These are phyloP conservation scores for Panellus pusillus DNA, from an alignment of 768 basidiomycete species.

Conservation along the genomic window DNA sequence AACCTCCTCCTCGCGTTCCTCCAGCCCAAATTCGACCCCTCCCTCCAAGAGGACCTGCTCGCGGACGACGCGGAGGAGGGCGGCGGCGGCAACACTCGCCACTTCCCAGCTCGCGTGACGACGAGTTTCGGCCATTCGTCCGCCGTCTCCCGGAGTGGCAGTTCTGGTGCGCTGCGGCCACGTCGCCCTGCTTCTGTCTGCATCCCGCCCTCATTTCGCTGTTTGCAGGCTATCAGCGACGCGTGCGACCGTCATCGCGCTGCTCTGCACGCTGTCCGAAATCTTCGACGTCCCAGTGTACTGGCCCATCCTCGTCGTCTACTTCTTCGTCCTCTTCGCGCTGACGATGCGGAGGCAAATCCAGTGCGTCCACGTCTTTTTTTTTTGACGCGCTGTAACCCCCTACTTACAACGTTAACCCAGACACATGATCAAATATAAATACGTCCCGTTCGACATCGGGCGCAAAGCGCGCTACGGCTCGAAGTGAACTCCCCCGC, in stretches of 20 bases:
- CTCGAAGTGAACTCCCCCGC: slow-evolving; percentile 50
- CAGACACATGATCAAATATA: slow-evolving; percentile 99
- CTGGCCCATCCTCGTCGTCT: slow-evolving; percentile 97
- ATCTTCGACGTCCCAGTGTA: slow-evolving; percentile 96
- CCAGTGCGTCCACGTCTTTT: slow-evolving; percentile 58
- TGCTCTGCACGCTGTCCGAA: slow-evolving; percentile 79
- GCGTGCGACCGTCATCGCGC: slow-evolving; percentile 79
- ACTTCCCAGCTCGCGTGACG: slow-evolving; percentile 73
- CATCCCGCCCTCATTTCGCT: neutral
- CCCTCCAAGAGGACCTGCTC: slow-evolving; percentile 87
- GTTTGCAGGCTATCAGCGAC: slow-evolving; percentile 81
- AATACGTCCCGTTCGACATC: slow-evolving; percentile 93
- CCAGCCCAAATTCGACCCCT: slow-evolving; percentile 97
- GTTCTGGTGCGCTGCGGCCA: slow-evolving; percentile 66
- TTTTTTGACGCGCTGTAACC: slow-evolving; percentile 5
- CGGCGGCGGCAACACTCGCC: slow-evolving; percentile 55
- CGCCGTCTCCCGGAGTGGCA: slow-evolving; percentile 95
- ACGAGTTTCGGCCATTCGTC: slow-evolving; percentile 97
- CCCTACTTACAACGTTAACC: neutral
- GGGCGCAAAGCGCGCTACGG: slow-evolving; percentile 92
- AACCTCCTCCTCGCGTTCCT: slow-evolving; percentile 97
- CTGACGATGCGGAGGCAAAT: slow-evolving; percentile 96
- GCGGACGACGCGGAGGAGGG: slow-evolving; percentile 97
- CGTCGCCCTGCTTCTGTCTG: neutral
- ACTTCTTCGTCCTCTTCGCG: slow-evolving; percentile 93